Evolutionary conservation across 140 eudicot genomes (phyloP).

Genomic region (Ambrosia hybrid): DNA sequence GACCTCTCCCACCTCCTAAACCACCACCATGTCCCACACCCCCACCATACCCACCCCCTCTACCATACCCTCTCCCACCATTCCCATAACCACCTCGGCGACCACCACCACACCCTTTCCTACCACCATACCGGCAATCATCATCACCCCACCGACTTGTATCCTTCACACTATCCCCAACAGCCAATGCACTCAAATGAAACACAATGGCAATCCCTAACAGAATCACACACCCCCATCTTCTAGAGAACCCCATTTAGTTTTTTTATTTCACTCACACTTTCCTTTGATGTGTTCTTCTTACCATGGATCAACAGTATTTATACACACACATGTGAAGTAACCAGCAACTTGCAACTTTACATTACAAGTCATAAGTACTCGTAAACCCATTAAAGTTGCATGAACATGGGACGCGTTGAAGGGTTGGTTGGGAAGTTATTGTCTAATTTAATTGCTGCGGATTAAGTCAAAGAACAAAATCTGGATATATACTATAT

Average conservation of each 20-base stretch:
- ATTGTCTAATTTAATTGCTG: conserved; percentile 24
- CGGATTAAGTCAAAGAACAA: conserved; percentile 39
- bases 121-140: conserved; percentile 28
- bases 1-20: conserved; percentile 19
- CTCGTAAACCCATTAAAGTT: conserved; percentile 35
- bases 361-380: conserved; percentile 21
- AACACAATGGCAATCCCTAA: conserved; percentile 34
- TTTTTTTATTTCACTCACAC: not conserved
- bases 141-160: conserved; percentile 40
- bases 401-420: conserved; percentile 45
- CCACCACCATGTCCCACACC: conserved; percentile 35
- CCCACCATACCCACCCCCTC: conserved; percentile 32
- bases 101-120: conserved; percentile 33
- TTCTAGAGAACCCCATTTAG: conserved; percentile 28
- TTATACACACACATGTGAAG: conserved; percentile 23
- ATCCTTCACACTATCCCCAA: conserved; percentile 27
- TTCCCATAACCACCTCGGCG: conserved; percentile 18
- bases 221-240: conserved; percentile 33
- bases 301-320: conserved; percentile 13
- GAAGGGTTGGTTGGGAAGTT: conserved; percentile 43
- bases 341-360: conserved; percentile 36
- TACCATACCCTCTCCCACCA: conserved; percentile 30
- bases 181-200: conserved; percentile 38
- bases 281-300: conserved; percentile 18
- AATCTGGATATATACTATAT: conserved; percentile 6